Evolutionary conservation across 257 asterid genomes (phyloP).

Genomic region (Gynochthodes officinalis): DNA sequence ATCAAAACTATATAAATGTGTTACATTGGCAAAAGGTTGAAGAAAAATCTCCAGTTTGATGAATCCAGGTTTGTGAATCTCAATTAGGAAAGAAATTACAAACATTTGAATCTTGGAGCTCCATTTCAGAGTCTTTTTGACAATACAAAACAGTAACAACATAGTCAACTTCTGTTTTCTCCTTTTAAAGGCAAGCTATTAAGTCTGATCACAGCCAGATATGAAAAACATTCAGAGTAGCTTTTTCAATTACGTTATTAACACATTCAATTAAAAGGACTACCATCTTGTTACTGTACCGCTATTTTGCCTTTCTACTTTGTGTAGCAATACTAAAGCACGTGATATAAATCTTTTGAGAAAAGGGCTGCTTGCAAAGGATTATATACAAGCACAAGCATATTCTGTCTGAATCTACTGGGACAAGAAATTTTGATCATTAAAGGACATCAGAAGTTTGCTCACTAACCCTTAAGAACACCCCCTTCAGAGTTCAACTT

Average conservation of each 20-base stretch:
- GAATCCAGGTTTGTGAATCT: neutral
- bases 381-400: neutral
- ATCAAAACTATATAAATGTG: neutral
- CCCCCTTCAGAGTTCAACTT: conserved; percentile 94
- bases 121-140: neutral
- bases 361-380: neutral
- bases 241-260: neutral
- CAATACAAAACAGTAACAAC: neutral
- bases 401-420: neutral
- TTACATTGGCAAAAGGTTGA: neutral
- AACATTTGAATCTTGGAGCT: neutral
- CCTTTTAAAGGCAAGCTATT: neutral
- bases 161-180: neutral
- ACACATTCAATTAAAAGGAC: neutral
- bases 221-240: neutral
- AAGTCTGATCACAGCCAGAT: neutral
- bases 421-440: neutral
- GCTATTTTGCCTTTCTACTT: neutral
- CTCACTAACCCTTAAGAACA: conserved; percentile 66
- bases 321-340: neutral
- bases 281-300: neutral
- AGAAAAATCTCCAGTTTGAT: neutral
- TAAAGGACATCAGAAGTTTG: conserved; percentile 6
- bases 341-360: no score
- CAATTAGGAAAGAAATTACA: neutral